These are phyloP conservation scores for Trichophyton verrucosum DNA, from an alignment of 2,329 filamentous ascomycete species.

Conservation along the genomic window DNA sequence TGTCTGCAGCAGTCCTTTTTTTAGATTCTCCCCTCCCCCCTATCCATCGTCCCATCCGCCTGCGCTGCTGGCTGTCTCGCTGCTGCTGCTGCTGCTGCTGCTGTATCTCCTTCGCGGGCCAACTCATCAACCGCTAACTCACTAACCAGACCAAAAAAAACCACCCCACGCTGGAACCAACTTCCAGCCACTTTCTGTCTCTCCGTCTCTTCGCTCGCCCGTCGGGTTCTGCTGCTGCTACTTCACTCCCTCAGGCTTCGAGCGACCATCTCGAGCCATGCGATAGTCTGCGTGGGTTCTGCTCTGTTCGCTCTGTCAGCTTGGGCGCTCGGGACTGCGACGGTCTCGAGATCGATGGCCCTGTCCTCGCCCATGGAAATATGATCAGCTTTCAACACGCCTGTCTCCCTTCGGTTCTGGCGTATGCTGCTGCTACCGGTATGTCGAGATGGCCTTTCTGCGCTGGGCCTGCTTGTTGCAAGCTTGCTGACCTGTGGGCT, in stretches of 20 bases:
- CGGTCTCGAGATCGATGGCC: constrained; percentile 23
- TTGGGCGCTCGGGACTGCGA: constrained; percentile 22
- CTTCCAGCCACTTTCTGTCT: constrained; percentile 3
- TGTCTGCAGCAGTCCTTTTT: background rate
- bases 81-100: background rate
- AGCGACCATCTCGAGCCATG: constrained; percentile 23
- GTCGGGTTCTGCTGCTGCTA: background rate
- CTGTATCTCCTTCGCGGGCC: background rate
- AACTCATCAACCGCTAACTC: constrained; percentile 2
- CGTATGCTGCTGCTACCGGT: constrained; percentile 25
- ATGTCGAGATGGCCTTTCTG: constrained; percentile 6
- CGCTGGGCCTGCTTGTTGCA: background rate
- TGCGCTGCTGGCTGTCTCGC: background rate
- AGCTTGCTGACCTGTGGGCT: background rate
- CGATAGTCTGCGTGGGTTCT: constrained; percentile 23
- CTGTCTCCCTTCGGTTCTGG: constrained; percentile 25
- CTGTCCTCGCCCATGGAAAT: constrained; percentile 25
- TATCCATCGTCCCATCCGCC: no score
- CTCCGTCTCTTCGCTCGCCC: background rate
- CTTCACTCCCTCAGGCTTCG: background rate
- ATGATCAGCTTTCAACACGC: constrained; percentile 31
- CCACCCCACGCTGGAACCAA: constrained; percentile 3
- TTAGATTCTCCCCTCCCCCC: background rate
- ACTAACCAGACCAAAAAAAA: background rate
- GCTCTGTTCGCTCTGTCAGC: constrained; percentile 20